Evolutionary conservation across 2,329 filamentous ascomycete genomes (phyloP).

Genomic region (Daldinia eschscholtzii): DNA sequence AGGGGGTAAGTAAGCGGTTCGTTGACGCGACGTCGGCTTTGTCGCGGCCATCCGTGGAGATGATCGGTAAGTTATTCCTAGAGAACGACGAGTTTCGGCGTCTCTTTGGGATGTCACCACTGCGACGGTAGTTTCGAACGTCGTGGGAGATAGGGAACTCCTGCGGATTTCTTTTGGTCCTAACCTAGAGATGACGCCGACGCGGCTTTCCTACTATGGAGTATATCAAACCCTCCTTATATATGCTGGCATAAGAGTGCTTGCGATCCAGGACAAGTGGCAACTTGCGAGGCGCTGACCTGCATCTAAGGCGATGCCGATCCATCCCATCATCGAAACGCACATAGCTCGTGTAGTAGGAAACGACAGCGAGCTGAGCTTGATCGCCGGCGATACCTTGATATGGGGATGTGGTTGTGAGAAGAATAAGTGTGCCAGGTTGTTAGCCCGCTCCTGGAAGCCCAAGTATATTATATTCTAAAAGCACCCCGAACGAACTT

Average conservation of each 20-base stretch:
- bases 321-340: background rate
- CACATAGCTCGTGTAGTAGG: background rate
- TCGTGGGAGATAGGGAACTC: background rate
- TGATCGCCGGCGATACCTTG: background rate
- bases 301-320: background rate
- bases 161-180: background rate
- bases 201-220: background rate
- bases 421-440: background rate
- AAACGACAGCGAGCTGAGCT: background rate
- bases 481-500: background rate
- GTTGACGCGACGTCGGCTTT: background rate
- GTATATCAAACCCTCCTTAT: background rate
- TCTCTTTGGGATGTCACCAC: background rate
- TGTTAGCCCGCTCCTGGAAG: background rate
- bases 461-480: background rate
- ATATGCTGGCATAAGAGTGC: background rate
- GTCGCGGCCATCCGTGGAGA: background rate
- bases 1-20: background rate
- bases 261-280: background rate
- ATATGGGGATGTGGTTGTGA: background rate
- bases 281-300: background rate
- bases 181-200: background rate
- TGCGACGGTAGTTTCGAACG: background rate
- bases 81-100: background rate
- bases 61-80: background rate